Base-by-base conservation (phyloP, 208 protist genomes). In the Novymonas esmeraldas region DNA sequence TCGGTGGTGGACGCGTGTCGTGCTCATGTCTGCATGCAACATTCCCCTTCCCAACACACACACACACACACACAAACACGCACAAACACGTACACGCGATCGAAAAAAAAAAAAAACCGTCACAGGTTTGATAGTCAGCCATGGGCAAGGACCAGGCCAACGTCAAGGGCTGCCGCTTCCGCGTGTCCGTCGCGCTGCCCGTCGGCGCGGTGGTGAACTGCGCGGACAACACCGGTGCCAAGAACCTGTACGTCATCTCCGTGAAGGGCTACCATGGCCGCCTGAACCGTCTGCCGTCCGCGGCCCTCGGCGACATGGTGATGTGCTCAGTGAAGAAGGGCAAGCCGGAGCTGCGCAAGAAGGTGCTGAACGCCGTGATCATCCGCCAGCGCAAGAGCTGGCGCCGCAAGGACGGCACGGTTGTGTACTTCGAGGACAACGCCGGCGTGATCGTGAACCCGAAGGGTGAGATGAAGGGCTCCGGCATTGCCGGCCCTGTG, bases 381-480 rank as follows among this genome's bases (percentile, higher is more conserved):
- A 95, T 99, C 74, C 90, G 99, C 75, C 99, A 99, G 93, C 92
- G 98, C 72, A 99, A 99, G 97, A 81, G 96, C 79, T 99, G 98
- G 97, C 95, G 98, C 81, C 81, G 99, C 69, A 98, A 98, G 85
- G 98, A 99, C 75, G 97, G 95, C 70, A 99, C 90, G 45, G 98
- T 98, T 78, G 92, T 99, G 73, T 99, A 99, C 88, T 99, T 99
- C 63, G 98, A 99, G 89, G 99, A 99, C 86, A 99, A 99, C 82
- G 99, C 99, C 49, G 99, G 98, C 76, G 99, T 99, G 39, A 99
- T 99, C 70, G 98, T 99, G 49, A 99, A 99, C 92, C 95, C 95
- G 61, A 99, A 99, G 93, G 99, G 99, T 79, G 99, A 99, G 83
- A 99, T 99, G 93, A 99, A 99, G 95, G 98, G 99, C 62, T 99